These are phyloP conservation scores for Pyrenophora tritici-repentis DNA, from an alignment of 2,329 filamentous ascomycete species.

Conservation along the genomic window DNA sequence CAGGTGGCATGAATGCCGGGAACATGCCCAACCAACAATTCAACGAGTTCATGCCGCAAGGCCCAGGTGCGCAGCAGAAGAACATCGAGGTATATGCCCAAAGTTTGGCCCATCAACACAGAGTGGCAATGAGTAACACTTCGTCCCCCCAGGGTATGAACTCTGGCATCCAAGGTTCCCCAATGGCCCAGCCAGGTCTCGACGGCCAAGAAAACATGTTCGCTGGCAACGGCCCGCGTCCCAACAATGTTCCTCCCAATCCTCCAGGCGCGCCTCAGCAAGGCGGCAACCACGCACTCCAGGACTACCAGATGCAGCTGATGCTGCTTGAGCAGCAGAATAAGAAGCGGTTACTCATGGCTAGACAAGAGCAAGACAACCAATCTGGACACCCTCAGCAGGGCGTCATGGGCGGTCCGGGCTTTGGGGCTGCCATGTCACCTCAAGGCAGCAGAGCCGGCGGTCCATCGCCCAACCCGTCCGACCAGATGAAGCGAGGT, in stretches of 20 bases:
- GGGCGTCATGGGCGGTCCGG: constrained; percentile 55
- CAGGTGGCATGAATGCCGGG: constrained; percentile 75
- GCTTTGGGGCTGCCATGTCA: constrained; percentile 69
- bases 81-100: constrained; percentile 86
- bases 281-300: constrained; percentile 74
- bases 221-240: constrained; percentile 39
- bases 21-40: constrained; percentile 78
- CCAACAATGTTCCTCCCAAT: constrained; percentile 64
- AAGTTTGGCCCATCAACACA: constrained; percentile 81
- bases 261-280: constrained; percentile 55
- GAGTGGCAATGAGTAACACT: constrained; percentile 79
- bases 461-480: constrained; percentile 76
- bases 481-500: constrained; percentile 78
- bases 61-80: constrained; percentile 71
- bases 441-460: constrained; percentile 70
- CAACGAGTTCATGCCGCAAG: constrained; percentile 62
- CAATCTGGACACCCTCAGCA: constrained; percentile 58
- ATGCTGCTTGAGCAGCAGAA: constrained; percentile 88
- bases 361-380: constrained; percentile 76
- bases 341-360: constrained; percentile 84
- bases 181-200: constrained; percentile 70
- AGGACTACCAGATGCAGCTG: constrained; percentile 88
- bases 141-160: constrained; percentile 75
- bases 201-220: constrained; percentile 44
- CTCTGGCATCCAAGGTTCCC: constrained; percentile 77